Conservation (phyloP, 176 grass and related monocot species). For the Miscanthus lutarioriparius region DNA sequence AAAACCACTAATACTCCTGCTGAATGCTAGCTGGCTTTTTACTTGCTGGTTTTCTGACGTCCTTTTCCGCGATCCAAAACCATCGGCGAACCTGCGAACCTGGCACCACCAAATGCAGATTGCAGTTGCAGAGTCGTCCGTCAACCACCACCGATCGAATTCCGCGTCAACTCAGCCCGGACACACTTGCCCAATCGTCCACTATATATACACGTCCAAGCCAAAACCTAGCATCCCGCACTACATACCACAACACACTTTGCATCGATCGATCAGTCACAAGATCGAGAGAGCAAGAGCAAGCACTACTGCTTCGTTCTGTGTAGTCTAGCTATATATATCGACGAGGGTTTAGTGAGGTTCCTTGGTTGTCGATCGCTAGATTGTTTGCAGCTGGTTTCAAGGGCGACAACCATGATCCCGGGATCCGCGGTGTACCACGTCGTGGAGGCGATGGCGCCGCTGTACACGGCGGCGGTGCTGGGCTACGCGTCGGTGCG, state of each 20-base stretch:
- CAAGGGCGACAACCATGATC: background rate
- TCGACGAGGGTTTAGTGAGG: background rate
- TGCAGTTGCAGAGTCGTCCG: background rate
- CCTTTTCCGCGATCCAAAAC: slow-evolving; percentile 37
- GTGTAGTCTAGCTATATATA: too few species aligned
- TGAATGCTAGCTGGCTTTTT: too few species aligned
- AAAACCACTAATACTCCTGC: too few species aligned
- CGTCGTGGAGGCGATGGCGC: slow-evolving; percentile 80
- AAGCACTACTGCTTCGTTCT: background rate
- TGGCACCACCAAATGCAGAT: background rate
- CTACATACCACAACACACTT: background rate
- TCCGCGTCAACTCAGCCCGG: too few species aligned
- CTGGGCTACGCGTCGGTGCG: slow-evolving; percentile 69
- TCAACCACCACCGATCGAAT: background rate
- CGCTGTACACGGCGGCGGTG: slow-evolving; percentile 75
- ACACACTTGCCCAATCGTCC: background rate
- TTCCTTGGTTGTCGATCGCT: background rate
- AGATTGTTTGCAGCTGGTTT: background rate
- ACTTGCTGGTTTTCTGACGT: background rate
- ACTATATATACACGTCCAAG: slow-evolving; percentile 37
- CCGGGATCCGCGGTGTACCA: slow-evolving; percentile 50
- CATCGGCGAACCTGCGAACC: slow-evolving; percentile 3
- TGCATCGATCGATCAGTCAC: background rate
- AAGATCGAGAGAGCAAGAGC: background rate
- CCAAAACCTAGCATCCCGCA: slow-evolving; percentile 17